These are phyloP conservation scores for Xanthoparmelia taractica DNA, from an alignment of 495 filamentous ascomycete species.

Conservation along the genomic window DNA sequence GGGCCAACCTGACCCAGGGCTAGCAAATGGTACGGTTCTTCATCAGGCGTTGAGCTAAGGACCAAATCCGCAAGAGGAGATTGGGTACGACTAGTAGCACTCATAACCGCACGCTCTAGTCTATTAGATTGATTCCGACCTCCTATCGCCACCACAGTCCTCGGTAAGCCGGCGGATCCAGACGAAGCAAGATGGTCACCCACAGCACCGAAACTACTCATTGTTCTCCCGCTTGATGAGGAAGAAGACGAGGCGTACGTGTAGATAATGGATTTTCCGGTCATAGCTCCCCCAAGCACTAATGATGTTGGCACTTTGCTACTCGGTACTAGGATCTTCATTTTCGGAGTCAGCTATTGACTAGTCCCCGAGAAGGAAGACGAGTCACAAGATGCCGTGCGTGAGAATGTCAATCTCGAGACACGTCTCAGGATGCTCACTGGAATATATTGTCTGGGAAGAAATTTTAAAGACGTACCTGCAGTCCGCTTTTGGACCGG, in stretches of 20 bases:
- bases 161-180: conserved; percentile 5
- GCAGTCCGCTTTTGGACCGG: conserved; percentile 17
- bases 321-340: conserved; percentile 8
- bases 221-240: conserved; percentile 18
- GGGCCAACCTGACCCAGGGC: conserved; percentile 16
- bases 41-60: conserved; percentile 12
- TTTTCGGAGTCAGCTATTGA: not conserved
- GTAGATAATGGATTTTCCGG: conserved; percentile 17
- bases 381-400: not conserved
- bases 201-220: conserved; percentile 19
- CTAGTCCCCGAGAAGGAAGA: not conserved
- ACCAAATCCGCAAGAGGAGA: conserved; percentile 14
- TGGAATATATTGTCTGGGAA: not conserved
- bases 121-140: not conserved
- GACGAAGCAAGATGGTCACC: conserved; percentile 18
- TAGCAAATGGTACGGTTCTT: conserved; percentile 14
- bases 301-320: conserved; percentile 3
- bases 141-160: not conserved
- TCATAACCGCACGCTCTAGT: not conserved
- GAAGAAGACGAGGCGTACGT: conserved; percentile 13
- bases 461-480: not conserved
- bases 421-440: too few relatives aligned
- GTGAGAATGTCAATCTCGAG: not conserved
- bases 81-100: not conserved
- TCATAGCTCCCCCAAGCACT: not conserved